Evolutionary conservation across 1,284 basidiomycete genomes (phyloP).

Genomic region (Paramarasmius palmivorus): DNA sequence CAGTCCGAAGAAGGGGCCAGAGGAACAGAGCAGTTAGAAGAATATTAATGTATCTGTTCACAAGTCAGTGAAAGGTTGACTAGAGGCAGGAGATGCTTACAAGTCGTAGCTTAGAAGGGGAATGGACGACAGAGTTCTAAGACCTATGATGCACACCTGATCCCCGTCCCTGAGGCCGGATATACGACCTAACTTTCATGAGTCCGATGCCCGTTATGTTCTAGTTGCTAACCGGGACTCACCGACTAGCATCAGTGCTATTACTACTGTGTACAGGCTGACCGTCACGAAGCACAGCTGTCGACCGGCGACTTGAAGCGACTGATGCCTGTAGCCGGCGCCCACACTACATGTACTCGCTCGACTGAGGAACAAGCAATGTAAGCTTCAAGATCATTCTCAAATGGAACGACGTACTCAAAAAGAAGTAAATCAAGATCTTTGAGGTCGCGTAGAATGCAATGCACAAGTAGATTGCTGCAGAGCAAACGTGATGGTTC

Average conservation of each 20-base stretch:
- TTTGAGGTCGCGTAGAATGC: constrained; percentile 36
- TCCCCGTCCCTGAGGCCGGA: constrained; percentile 30
- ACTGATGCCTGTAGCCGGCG: constrained; percentile 22
- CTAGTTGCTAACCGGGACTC: constrained; percentile 13
- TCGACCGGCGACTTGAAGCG: constrained; percentile 35
- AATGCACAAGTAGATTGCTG: constrained; percentile 33
- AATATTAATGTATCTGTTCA: constrained; percentile 32
- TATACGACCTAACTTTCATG: constrained; percentile 41
- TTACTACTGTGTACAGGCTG: constrained; percentile 29
- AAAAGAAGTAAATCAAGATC: constrained; percentile 32
- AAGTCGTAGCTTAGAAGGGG: constrained; percentile 43
- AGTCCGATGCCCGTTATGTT: no score
- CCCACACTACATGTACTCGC: constrained; percentile 39
- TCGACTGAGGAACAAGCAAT: constrained; percentile 25
- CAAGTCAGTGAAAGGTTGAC: constrained; percentile 9
- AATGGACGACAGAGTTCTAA: constrained; percentile 37
- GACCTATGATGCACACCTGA: constrained; percentile 43
- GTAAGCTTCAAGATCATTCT: background rate
- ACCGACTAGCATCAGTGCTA: constrained; percentile 33
- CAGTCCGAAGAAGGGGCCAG: constrained; percentile 35
- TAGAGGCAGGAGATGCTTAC: constrained; percentile 21
- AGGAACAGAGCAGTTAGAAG: constrained; percentile 45
- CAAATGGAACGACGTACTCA: constrained; percentile 25
- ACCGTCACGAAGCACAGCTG: constrained; percentile 30
- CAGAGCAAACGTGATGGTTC: constrained; percentile 26